phyloP scores from a whole-genome alignment of 2,329 filamentous ascomycete genomes.

The Chaetomiaceae sp. region DNA sequence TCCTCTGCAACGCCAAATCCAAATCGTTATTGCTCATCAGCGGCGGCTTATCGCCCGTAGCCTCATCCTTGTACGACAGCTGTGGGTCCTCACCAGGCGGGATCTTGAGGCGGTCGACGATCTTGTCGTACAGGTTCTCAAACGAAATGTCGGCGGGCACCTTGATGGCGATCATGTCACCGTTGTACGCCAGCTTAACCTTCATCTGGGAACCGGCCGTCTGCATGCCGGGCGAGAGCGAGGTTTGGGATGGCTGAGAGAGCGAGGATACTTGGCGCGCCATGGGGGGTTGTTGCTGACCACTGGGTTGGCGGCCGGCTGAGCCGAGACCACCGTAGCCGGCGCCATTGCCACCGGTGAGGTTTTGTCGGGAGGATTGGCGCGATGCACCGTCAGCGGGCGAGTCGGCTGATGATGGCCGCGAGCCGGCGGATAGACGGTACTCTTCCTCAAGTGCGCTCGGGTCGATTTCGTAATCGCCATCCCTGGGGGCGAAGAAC shows the following conservation, averaged over 20 bases:
- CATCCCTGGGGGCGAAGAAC: slow-evolving; percentile 84
- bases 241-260: slow-evolving; percentile 53
- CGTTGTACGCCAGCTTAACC: slow-evolving; percentile 91
- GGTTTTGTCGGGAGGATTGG: slow-evolving; percentile 62
- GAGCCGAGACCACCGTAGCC: slow-evolving; percentile 52
- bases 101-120: slow-evolving; percentile 78
- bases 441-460: slow-evolving; percentile 63
- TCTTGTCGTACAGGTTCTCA: slow-evolving; percentile 74
- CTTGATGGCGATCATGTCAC: slow-evolving; percentile 86
- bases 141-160: slow-evolving; percentile 78
- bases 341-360: slow-evolving; percentile 41
- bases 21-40: slow-evolving; percentile 78
- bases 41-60: slow-evolving; percentile 67
- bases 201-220: slow-evolving; percentile 63
- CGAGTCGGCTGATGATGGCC: slow-evolving; percentile 62
- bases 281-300: slow-evolving; percentile 36
- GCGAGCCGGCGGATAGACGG: slow-evolving; percentile 66
- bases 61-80: slow-evolving; percentile 83
- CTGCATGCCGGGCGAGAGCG: slow-evolving; percentile 47
- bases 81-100: slow-evolving; percentile 63
- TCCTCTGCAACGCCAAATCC: slow-evolving; percentile 72
- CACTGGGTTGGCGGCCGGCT: slow-evolving; percentile 31
- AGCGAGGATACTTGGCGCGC: slow-evolving; percentile 44
- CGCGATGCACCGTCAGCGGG: slow-evolving; percentile 56
- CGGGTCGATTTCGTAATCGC: slow-evolving; percentile 88